Base-by-base conservation (phyloP, 1,284 basidiomycete genomes). In the Agroathelia rolfsii region DNA sequence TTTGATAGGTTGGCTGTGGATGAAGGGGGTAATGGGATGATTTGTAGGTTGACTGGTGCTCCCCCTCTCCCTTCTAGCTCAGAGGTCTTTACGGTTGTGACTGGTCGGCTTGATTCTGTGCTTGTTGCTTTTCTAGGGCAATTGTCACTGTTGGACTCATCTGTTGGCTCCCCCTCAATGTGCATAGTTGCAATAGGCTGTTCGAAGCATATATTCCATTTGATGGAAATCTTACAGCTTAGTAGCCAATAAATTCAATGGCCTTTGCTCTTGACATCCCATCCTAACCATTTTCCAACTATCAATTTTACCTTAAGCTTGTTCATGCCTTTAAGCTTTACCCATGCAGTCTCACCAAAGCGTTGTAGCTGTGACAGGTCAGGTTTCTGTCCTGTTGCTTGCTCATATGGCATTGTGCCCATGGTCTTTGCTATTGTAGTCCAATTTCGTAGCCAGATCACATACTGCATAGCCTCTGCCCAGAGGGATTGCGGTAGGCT, bases 191-290 rank as follows among this genome's bases (percentile, higher is more conserved):
- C 27, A 32, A 7, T 21, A 40, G 30, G 4, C 29, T n/a, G n/a
- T n/a, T 55, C 43, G 14, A 49, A 49, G 24, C 43, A 35, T 12
- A 62, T 40, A 34, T 62, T 52, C 10, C 52, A 34, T 40, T 64
- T 56, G 9, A 62, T 40, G 3, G 42, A 41, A 8, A 62, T 41
- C 1, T 27, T 39, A 0, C 38, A 34, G n/a, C 51, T 46, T 6
- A 34, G 36, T 3, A 53, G 51, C 55, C 56, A 62, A 34, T 61
- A 62, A 12, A 63, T 45, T 0, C 48, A 30, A 21, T 48, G 42
- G 0, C 49, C 60, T 26, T 55, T 57, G 18, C 45, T 50, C 16
- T 49, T 35, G 1, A 33, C 22, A 37, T 54, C 51, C 24, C 47
- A 48, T 0, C 60, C 58, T 2, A 63, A 31, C 34, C 50, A 62